Evolutionary conservation across 352 stramenopile genomes (phyloP), one percentile per base, ranked within the genome.

Genomic region (Globisporangium cylindrosporum): DNA sequence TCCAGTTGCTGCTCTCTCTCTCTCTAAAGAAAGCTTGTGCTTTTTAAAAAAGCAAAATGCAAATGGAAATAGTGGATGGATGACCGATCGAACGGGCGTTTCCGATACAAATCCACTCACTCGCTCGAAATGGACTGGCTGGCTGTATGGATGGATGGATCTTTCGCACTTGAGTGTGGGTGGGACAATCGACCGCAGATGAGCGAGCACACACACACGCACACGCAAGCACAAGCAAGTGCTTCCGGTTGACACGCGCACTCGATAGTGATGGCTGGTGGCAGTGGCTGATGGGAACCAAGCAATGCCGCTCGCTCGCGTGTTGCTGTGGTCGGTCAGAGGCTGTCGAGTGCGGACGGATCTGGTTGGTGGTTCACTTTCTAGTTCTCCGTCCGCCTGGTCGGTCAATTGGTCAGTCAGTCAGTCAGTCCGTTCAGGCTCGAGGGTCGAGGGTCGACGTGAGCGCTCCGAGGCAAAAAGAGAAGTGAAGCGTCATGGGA

Each of bases 401-500:
- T 43, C 36, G 12, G 36, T 43, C 10, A 18, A 4, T 43, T 12
- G 14, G 36, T 43, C 36, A 32, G 36, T 43, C 36, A 32, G 36
- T 43, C 36, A 18, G 10, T 43, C 36, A 43, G 36, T 43, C 36
- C 4, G 36, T 43, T 43, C 36, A 14, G 36, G 3, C 36, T 43
- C 53, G 54, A 14, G 36, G 10, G 12, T 43, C 53, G 54, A 18
- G 24, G 25, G 18, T 59, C 32, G 64, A 29, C 22, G 56, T 55
- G 46, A 41, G 65, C 65, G 38, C 20, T 34, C 56, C 46, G 46
- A 55, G 57, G 65, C 65, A 59, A 70, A 66, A 56, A 36, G 36
- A 32, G 29, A 58, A 70, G 24, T 70, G 65, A 70, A 70, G 65
- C 65, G 65, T 51, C 57, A 69, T 55, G 24, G 46, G 60, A 38